Conservation (phyloP, 192 early-diverging fungal species). For the Backusella tarrabulga region DNA sequence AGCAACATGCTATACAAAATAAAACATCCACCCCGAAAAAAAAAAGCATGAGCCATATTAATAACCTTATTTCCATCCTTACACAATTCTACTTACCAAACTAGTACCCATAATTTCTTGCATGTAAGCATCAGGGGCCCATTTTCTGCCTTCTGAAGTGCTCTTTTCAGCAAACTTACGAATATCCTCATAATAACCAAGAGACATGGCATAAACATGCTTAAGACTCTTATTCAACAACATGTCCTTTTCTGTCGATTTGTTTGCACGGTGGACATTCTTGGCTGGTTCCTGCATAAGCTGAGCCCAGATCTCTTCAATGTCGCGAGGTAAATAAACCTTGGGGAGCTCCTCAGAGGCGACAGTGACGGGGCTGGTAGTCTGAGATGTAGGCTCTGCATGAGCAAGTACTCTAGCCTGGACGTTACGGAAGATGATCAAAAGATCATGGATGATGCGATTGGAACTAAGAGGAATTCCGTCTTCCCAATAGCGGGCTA, state of each 20-base stretch:
- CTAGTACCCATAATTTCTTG: constrained; percentile 58
- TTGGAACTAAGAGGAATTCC: constrained; percentile 53
- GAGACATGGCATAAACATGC: constrained; percentile 49
- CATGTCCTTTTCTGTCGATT: constrained; percentile 17
- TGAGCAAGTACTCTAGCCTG: constrained; percentile 44
- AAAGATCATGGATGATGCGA: constrained; percentile 46
- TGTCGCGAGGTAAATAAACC: constrained; percentile 14
- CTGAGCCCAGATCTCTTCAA: constrained; percentile 40
- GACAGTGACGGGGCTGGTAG: background rate
- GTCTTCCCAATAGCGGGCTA: constrained; percentile 44
- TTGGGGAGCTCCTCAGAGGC: background rate
- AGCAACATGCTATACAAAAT: constrained; percentile 42
- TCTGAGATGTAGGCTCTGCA: constrained; percentile 7
- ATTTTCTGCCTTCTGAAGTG: constrained; percentile 44
- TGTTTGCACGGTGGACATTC: constrained; percentile 8
- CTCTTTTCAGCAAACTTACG: constrained; percentile 43
- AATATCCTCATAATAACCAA: constrained; percentile 57
- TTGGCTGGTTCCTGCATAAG: constrained; percentile 28
- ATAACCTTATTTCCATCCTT: background rate
- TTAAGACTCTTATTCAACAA: constrained; percentile 43
- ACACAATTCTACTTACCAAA: constrained; percentile 37
- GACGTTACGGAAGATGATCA: constrained; percentile 55
- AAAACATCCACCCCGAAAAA: background rate
- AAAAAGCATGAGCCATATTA: background rate
- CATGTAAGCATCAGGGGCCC: constrained; percentile 45